A percentile compares a stretch with the other conserved stretches of the same genome.
These are phyloP conservation scores for Blastocystis sp. DNA, from an alignment of 352 stramenopile species.

Conservation along the genomic window DNA sequence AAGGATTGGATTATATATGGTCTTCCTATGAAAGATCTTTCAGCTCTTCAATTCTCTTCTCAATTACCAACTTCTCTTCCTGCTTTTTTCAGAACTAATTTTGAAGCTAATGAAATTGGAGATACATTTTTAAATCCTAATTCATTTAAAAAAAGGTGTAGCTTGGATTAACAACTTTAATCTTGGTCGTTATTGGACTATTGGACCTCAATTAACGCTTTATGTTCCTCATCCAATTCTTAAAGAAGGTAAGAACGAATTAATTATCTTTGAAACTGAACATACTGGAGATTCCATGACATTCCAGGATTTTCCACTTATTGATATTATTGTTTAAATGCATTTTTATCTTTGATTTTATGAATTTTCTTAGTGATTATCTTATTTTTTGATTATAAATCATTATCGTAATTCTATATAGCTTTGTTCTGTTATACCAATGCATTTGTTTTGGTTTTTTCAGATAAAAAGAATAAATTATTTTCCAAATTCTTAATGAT, in stretches of 20 bases:
- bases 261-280: conserved; percentile 40
- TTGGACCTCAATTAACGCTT: conserved; percentile 44
- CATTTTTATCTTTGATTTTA: no score
- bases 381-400: no score
- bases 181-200: conserved; percentile 43
- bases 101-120: conserved; percentile 9
- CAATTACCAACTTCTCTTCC: conserved; percentile 8
- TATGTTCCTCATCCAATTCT: conserved; percentile 41
- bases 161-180: conserved; percentile 44
- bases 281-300: not conserved
- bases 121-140: conserved; percentile 42
- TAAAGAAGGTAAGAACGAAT: conserved; percentile 30
- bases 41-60: conserved; percentile 14
- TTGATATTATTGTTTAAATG: no score
- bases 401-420: no score
- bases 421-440: no score
- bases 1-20: not conserved
- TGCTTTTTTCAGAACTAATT: conserved; percentile 8
- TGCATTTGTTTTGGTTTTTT: no score
- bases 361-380: no score
- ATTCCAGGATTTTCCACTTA: no score
- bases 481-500: no score
- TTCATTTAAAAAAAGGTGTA: conserved; percentile 40
- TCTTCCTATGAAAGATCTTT: conserved; percentile 24
- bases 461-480: no score